Evolutionary conservation across 1,284 basidiomycete genomes (phyloP).

Genomic region (Hemileia vastatrix): DNA sequence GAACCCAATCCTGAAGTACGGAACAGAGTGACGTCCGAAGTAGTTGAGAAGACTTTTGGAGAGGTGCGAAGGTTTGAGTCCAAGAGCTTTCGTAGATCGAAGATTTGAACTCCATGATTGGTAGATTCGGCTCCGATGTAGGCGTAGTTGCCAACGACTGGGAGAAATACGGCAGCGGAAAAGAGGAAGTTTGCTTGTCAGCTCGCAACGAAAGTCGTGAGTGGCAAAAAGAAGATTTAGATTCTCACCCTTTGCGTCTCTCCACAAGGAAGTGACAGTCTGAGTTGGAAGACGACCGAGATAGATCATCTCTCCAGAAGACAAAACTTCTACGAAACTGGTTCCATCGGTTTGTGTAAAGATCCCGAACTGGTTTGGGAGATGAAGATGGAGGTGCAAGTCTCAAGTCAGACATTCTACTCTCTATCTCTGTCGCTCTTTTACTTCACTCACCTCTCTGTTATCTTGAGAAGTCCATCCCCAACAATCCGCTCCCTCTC

Average conservation of each 20-base stretch:
- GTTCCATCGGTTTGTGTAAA: conserved; percentile 3
- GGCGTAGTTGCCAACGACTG: background rate
- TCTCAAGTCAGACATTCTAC: background rate
- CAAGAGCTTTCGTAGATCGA: conserved; percentile 6
- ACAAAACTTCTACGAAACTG: background rate
- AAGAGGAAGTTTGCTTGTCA: background rate
- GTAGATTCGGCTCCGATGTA: conserved; percentile 3
- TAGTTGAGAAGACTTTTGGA: background rate
- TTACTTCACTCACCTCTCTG: background rate
- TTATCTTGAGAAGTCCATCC: too few relatives aligned
- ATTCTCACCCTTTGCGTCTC: conserved; percentile 1
- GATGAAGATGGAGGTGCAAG: background rate
- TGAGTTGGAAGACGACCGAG: conserved; percentile 1
- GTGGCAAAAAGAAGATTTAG: background rate
- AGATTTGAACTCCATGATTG: conserved; percentile 6
- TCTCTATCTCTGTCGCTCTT: background rate
- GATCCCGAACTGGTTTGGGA: background rate
- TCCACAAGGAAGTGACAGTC: background rate
- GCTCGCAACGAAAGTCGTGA: background rate
- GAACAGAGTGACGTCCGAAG: background rate
- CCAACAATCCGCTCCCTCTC: too few relatives aligned
- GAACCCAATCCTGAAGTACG: background rate
- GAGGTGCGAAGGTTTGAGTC: background rate
- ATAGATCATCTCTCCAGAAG: background rate
- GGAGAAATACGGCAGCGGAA: background rate